Base-by-base conservation (phyloP, 2,329 filamentous ascomycete species). In the Podosphaera aphanis region DNA sequence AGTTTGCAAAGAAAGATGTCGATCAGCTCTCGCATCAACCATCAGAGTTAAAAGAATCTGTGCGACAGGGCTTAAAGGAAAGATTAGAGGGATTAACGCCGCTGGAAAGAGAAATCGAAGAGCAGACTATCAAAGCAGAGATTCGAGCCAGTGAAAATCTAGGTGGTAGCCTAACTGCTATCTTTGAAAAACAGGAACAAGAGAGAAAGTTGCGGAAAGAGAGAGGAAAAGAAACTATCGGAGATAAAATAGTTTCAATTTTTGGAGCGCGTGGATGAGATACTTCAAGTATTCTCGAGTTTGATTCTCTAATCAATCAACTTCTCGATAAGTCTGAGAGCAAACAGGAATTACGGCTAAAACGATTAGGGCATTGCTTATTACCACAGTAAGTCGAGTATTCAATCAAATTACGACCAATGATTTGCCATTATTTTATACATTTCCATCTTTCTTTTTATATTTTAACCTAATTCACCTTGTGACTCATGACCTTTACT, bases 111-210 rank as follows among this genome's bases (percentile, higher is more conserved):
- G 64, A 66, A 38, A 60, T 76, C 16, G 78, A 83, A 59, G 70
- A 78, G 59, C 69, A 70, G 48, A 73, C 78, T 18, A 64, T 80
- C 49, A 66, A 68, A 48, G 75, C 73, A 5, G 76, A 83, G 62
- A 62, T 71, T 47, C 64, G 71, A 55, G 69, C 71, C 51, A 74
- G 75, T 57, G 61, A 68, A 42, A 69, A 78, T 53, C 66, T 82
- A 55, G 70, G 74, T 45, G 60, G 64, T 50, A 60, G 68, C 49
- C 62, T 83, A 49, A 63, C 70, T 53, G 63, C 65, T 42, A 58
- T 77, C 49, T 68, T 73, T 62, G 62, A 70, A 47, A 63, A 73
- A 55, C 67, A 77, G 60, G 65, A 69, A 41, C 61, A 66, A 54
- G 65, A 69, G 51, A 62, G 73, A 51, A 61, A 66, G 57, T 63